Evolutionary conservation across 2,329 filamentous ascomycete species (phyloP).

Genomic region (Sporothrix mexicana): DNA sequence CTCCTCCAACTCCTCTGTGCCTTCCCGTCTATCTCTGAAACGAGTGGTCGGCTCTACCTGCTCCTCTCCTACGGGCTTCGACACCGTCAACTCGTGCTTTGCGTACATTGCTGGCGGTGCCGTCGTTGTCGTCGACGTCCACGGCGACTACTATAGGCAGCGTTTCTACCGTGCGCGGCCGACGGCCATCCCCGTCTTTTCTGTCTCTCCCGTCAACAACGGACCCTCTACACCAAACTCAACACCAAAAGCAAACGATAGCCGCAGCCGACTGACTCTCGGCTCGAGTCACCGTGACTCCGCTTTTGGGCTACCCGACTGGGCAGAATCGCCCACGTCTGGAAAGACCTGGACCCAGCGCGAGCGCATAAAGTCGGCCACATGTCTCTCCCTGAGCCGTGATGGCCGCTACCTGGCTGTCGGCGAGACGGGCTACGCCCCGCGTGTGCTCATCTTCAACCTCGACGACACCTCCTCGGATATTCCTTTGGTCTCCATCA

Average conservation of each 20-base stretch:
- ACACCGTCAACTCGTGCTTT: constrained; percentile 77
- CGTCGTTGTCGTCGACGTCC: constrained; percentile 84
- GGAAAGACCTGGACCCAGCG: constrained; percentile 84
- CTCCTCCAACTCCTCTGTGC: constrained; percentile 39
- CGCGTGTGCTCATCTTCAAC: constrained; percentile 87
- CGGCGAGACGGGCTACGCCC: constrained; percentile 93
- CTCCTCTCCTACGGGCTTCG: constrained; percentile 82
- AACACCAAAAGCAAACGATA: constrained; percentile 68
- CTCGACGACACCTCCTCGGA: constrained; percentile 81
- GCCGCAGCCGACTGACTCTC: constrained; percentile 61
- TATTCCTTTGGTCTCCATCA: constrained; percentile 80
- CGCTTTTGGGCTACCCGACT: constrained; percentile 53
- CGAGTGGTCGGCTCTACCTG: constrained; percentile 93
- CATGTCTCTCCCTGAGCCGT: constrained; percentile 84
- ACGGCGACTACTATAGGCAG: constrained; percentile 71
- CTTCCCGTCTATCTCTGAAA: constrained; percentile 72
- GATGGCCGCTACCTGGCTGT: constrained; percentile 89
- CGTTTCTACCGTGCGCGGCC: constrained; percentile 91
- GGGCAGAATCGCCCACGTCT: constrained; percentile 63
- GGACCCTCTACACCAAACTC: constrained; percentile 57
- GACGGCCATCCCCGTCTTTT: constrained; percentile 70
- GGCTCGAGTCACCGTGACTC: constrained; percentile 53
- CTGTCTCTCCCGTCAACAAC: constrained; percentile 59
- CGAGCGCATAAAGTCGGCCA: constrained; percentile 92
- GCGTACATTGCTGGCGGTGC: constrained; percentile 92